phyloP scores from a whole-genome alignment of 305 asterid genomes.

The Fraxinus dipetala region DNA sequence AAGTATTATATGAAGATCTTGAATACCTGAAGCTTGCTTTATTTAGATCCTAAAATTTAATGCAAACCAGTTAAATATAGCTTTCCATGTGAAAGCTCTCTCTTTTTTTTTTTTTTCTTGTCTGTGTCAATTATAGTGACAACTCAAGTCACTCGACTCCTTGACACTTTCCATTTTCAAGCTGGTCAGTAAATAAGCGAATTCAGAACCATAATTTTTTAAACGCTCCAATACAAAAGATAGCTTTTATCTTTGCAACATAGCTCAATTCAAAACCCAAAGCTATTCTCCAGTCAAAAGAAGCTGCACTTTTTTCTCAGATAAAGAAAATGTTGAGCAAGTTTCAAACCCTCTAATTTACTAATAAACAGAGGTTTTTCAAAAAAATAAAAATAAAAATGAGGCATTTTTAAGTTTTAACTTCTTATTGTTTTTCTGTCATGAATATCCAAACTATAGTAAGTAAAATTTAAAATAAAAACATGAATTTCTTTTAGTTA shows the following conservation, averaged over 20 bases:
- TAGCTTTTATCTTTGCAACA: not conserved
- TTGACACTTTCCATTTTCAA: not conserved
- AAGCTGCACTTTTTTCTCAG: not conserved
- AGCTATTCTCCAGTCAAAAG: not conserved
- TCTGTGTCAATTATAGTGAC: not conserved
- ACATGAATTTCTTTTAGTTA: not conserved
- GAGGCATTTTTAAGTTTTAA: not conserved
- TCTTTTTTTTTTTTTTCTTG: not conserved
- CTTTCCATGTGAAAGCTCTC: not conserved
- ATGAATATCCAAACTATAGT: not conserved
- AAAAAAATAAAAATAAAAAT: not conserved
- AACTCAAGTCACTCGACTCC: not conserved
- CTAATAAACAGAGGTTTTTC: not conserved
- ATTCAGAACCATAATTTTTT: not conserved
- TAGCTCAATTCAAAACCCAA: not conserved
- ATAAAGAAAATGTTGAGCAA: not conserved
- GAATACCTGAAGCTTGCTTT: not conserved
- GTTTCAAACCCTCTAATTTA: not conserved
- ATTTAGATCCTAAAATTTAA: not conserved
- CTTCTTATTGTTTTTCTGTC: not conserved
- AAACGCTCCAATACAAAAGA: not conserved
- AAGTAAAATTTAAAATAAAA: not conserved
- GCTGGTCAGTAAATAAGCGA: not conserved
- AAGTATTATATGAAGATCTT: not conserved
- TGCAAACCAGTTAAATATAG: not conserved